Evolutionary conservation across 306 rosid species (phyloP).

Genomic region (Malus orientalis): DNA sequence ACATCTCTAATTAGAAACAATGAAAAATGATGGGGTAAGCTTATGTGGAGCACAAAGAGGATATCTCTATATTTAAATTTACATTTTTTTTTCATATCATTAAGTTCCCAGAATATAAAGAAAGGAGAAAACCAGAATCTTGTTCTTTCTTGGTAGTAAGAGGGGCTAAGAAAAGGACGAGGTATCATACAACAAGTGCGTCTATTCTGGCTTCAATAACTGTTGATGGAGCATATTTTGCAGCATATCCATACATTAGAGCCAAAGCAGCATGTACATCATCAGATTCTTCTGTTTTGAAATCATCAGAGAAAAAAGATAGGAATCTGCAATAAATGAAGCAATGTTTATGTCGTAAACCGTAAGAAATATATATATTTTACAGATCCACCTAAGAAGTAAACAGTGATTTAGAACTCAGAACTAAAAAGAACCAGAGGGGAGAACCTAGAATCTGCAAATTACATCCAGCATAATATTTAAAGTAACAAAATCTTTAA

Average conservation of each 20-base stretch:
- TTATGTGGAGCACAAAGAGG: neutral
- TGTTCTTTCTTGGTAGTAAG: neutral
- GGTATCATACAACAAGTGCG: conserved; percentile 85
- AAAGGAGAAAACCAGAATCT: neutral
- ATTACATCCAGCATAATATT: neutral
- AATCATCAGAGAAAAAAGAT: conserved; percentile 78
- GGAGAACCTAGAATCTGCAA: neutral
- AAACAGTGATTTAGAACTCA: neutral
- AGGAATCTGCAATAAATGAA: conserved; percentile 62
- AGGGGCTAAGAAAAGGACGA: conserved; percentile 9
- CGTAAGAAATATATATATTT: neutral
- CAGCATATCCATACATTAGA: conserved; percentile 97
- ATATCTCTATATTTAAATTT: neutral
- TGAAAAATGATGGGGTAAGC: neutral
- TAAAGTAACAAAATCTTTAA: neutral
- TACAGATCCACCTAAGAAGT: neutral
- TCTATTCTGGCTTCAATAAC: conserved; percentile 97
- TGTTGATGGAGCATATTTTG: conserved; percentile 95
- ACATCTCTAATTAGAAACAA: neutral
- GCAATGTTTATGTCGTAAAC: neutral
- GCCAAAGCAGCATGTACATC: conserved; percentile 98
- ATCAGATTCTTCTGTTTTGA: conserved; percentile 76
- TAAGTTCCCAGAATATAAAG: neutral
- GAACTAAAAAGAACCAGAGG: neutral
- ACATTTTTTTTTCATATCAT: neutral